A percentile compares a stretch with the other conserved stretches of the same genome.
These are phyloP conservation scores for Ascochyta viciae-villosae DNA, from an alignment of 2,329 filamentous ascomycete species.

Conservation along the genomic window DNA sequence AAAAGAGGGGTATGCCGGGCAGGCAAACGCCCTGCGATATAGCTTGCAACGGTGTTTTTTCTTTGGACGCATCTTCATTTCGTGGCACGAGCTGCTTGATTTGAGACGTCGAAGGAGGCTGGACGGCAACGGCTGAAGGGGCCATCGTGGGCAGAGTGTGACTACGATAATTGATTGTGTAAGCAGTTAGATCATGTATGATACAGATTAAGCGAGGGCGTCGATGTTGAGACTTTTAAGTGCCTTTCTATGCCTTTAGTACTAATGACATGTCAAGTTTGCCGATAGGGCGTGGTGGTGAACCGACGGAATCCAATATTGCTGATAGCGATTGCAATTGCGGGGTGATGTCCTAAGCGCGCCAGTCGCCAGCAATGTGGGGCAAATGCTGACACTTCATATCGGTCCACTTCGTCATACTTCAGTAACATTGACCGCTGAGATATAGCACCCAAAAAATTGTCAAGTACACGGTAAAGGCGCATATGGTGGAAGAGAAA, in stretches of 20 bases:
- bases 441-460: too few relatives aligned
- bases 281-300: not conserved
- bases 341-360: not conserved
- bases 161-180: not conserved
- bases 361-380: not conserved
- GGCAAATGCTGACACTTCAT: not conserved
- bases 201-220: too few relatives aligned
- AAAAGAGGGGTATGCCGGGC: slow-evolving; percentile 64
- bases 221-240: too few relatives aligned
- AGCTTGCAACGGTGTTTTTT: slow-evolving; percentile 47
- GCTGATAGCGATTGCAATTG: not conserved
- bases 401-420: not conserved
- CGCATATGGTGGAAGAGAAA: too few relatives aligned
- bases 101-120: slow-evolving; percentile 11
- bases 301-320: too few relatives aligned
- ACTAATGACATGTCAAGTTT: not conserved
- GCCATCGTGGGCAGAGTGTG: slow-evolving; percentile 31
- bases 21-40: slow-evolving; percentile 58
- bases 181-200: too few relatives aligned
- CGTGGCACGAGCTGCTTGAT: slow-evolving; percentile 30
- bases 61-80: slow-evolving; percentile 31
- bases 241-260: not conserved
- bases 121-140: slow-evolving; percentile 36
- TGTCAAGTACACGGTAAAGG: too few relatives aligned
- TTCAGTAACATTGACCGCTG: too few relatives aligned